Evolutionary conservation across 73 alveolate species (phyloP), one percentile per base, ranked within the genome.

Genomic region (Paraurostyla sp.): DNA sequence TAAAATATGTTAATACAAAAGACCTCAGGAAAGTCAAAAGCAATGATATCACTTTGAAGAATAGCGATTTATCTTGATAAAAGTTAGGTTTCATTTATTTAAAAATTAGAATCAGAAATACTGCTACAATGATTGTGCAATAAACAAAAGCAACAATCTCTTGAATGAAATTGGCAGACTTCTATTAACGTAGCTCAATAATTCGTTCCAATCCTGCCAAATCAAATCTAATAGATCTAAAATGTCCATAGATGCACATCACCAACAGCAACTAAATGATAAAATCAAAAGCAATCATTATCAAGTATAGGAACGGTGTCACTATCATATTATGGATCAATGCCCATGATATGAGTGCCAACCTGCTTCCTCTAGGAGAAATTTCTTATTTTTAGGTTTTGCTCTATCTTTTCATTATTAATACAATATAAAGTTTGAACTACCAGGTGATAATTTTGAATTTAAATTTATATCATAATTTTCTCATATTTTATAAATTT

Each of bases 321-420:
- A 65, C 58, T 3, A 65, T 38, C 18, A 58, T 15, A 40, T 65
- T 65, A 7, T 65, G 30, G 0, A 65, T 65, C 35, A 65, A 0
- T 1, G 82, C 82, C 82, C 82, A 65, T 2, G 82, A 27, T 32
- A 65, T 65, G 40, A 65, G 25, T 6, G 82, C 35, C 38, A 65
- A 1, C 25, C 38, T 60, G 45, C 15, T 9, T 2, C 51, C 9
- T 33, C 78, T 25, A 9, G 78, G 45, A 16, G 32, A 13, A 27
- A 4, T 18, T 6, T 52, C 69, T 35, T 52, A 20, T n/a, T 50
- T 33, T 27, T n/a, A n/a, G n/a, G n/a, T n/a, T n/a, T n/a, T n/a
- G n/a, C n/a, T n/a, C n/a, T n/a, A n/a, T n/a, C n/a, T n/a, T n/a
- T n/a, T n/a, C n/a, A n/a, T n/a, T n/a, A n/a, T n/a, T n/a, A n/a